phyloP scores from a whole-genome alignment of 1,284 basidiomycete genomes.

The Melampsora larici-populina region DNA sequence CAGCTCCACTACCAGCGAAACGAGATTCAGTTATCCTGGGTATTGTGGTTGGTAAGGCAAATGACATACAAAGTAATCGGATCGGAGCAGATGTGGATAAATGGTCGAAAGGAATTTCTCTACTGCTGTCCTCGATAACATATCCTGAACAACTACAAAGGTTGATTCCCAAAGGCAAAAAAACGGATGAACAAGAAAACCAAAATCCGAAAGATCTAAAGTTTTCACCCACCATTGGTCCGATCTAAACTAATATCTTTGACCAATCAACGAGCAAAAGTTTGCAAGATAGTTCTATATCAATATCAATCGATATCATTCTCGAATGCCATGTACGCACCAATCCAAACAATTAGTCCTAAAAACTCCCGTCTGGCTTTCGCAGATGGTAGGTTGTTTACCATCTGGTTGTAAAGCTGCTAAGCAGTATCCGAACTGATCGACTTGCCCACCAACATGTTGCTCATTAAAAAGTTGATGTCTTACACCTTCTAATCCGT shows the following conservation, averaged over 20 bases:
- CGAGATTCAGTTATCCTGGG: conserved; percentile 51
- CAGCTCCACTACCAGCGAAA: conserved; percentile 66
- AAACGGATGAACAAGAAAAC: background rate
- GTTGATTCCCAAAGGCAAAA: background rate
- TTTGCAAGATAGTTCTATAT: conserved; percentile 37
- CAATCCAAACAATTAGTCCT: conserved; percentile 94
- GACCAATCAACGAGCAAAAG: conserved; percentile 16
- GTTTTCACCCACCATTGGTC: conserved; percentile 73
- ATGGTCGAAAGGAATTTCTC: conserved; percentile 15
- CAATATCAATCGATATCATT: conserved; percentile 37
- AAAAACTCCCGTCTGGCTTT: conserved; percentile 82
- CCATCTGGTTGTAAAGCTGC: conserved; percentile 65
- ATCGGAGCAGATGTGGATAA: conserved; percentile 24
- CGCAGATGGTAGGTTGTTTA: conserved; percentile 64
- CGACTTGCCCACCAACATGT: conserved; percentile 64
- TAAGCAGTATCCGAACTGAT: conserved; percentile 71
- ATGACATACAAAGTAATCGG: conserved; percentile 54
- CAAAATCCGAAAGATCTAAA: background rate
- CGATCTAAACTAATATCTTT: conserved; percentile 73
- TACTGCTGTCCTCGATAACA: conserved; percentile 23
- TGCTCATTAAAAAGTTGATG: conserved; percentile 64
- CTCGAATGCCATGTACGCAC: conserved; percentile 56
- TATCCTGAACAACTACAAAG: conserved; percentile 33
- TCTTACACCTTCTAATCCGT: conserved; percentile 81
- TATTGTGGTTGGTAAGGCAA: conserved; percentile 72